A percentile compares a stretch with the other conserved stretches of the same genome.
phyloP scores from a whole-genome alignment of 23 red algal species.

The Gracilaria vermiculophylla region DNA sequence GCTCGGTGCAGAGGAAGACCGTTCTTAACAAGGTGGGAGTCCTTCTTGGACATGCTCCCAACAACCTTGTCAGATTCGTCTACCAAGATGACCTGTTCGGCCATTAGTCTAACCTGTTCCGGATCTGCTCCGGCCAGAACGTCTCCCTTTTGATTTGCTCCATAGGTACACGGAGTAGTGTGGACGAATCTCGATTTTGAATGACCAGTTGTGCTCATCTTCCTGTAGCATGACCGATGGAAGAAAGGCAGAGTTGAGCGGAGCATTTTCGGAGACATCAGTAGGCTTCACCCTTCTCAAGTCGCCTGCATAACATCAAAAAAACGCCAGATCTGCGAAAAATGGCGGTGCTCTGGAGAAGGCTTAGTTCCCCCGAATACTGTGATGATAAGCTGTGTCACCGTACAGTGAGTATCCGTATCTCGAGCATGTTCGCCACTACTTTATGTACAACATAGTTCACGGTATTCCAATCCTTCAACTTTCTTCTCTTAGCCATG shows the following conservation, averaged over 20 bases:
- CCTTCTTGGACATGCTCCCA: constrained; percentile 68
- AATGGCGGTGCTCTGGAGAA: too few species aligned
- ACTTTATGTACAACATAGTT: too few species aligned
- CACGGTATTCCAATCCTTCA: too few species aligned
- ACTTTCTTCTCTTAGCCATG: too few species aligned
- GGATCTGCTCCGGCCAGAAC: constrained; percentile 53
- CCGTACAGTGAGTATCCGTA: too few species aligned
- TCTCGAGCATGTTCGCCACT: too few species aligned
- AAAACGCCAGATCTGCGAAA: too few species aligned
- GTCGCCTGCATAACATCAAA: too few species aligned
- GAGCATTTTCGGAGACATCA: neutral
- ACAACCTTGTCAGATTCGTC: constrained; percentile 50
- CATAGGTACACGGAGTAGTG: neutral
- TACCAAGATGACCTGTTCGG: constrained; percentile 80
- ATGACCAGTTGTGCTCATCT: neutral
- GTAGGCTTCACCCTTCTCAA: too few species aligned
- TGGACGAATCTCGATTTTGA: neutral
- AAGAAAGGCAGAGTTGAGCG: neutral
- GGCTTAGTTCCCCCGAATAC: too few species aligned
- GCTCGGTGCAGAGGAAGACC: constrained; percentile 87
- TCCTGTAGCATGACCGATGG: neutral
- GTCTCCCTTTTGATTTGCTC: neutral
- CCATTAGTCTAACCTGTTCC: constrained; percentile 74
- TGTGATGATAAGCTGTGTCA: too few species aligned
- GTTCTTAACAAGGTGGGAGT: constrained; percentile 63